Base-by-base conservation (phyloP, 2,329 filamentous ascomycete species). In the Claviceps paspali region DNA sequence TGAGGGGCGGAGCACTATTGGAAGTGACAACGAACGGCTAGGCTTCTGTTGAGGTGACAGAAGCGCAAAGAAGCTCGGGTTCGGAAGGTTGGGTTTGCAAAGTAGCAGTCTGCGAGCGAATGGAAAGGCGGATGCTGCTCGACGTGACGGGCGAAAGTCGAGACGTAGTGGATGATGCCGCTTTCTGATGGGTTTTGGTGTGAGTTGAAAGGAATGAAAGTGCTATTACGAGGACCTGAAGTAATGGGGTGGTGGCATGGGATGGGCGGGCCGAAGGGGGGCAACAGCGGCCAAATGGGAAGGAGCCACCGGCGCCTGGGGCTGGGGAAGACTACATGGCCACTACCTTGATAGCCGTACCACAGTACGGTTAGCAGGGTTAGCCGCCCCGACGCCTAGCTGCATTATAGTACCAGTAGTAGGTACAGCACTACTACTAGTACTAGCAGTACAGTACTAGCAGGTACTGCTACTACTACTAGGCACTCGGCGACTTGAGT, bases 191-290 rank as follows among this genome's bases (percentile, higher is more conserved):
- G 36, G 30, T 33, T 35, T 22, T 33, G 30, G 21, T 29, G n/a
- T 36, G 32, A 36, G 18, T 29, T 26, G 24, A 36, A 34, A 39
- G 33, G 40, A 35, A 41, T 36, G 33, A 12, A 39, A 23, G 34
- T 8, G n/a, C 18, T n/a, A n/a, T n/a, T n/a, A 29, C 26, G 34
- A 34, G 34, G 18, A n/a, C n/a, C n/a, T n/a, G n/a, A n/a, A n/a
- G n/a, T n/a, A n/a, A n/a, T 15, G 29, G 26, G 18, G 29, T 24
- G 22, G 22, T 17, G 22, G 22, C n/a, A 8, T n/a, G 15, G 11
- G 8, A 22, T 24, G 35, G 26, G 21, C 15, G 12, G 31, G 19
- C 17, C 24, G 29, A 9, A 11, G 24, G 29, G 29, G 19, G 29
- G 15, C 15, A 24, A 15, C 8, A 14, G 26, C 27, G 31, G 19